phyloP scores from a whole-genome alignment of 2,329 filamentous ascomycete genomes.

The Aspergillus sp. region DNA sequence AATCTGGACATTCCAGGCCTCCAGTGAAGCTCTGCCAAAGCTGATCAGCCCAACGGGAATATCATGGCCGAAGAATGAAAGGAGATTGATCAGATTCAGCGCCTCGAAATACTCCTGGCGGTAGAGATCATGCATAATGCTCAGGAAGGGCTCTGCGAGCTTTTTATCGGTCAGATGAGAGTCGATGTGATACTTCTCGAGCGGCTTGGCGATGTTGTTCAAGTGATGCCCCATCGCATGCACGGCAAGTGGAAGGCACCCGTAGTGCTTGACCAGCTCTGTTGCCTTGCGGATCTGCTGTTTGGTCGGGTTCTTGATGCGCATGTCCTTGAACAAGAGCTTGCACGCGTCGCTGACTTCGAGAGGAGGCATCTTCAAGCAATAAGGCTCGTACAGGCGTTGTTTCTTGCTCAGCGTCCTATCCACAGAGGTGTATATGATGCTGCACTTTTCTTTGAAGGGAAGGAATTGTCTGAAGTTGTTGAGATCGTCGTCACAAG shows the following conservation, averaged over 20 bases:
- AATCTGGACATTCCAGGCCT: constrained; percentile 34
- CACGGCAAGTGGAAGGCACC: constrained; percentile 65
- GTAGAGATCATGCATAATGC: constrained; percentile 48
- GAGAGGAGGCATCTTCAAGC: constrained; percentile 56
- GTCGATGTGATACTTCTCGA: constrained; percentile 58
- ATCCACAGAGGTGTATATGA: constrained; percentile 68
- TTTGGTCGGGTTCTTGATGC: constrained; percentile 54
- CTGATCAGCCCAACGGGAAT: constrained; percentile 65
- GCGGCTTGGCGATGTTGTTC: constrained; percentile 58
- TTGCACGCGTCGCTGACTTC: constrained; percentile 57
- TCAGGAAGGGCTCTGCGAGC: constrained; percentile 48
- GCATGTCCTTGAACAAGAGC: constrained; percentile 62
- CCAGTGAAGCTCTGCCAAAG: constrained; percentile 47
- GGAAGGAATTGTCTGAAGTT: constrained; percentile 61
- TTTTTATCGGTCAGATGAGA: constrained; percentile 57
- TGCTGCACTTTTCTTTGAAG: constrained; percentile 58
- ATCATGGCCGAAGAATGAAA: constrained; percentile 64
- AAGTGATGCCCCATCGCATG: constrained; percentile 64
- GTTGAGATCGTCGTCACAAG: constrained; percentile 51
- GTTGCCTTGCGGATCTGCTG: constrained; percentile 57
- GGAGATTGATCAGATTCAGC: constrained; percentile 61
- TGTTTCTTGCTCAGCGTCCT: constrained; percentile 54
- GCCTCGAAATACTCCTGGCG: constrained; percentile 49
- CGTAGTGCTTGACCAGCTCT: constrained; percentile 63
- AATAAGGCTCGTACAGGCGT: constrained; percentile 58